Evolutionary conservation across 345 rosid species (phyloP).

Genomic region (Angophora floribunda): DNA sequence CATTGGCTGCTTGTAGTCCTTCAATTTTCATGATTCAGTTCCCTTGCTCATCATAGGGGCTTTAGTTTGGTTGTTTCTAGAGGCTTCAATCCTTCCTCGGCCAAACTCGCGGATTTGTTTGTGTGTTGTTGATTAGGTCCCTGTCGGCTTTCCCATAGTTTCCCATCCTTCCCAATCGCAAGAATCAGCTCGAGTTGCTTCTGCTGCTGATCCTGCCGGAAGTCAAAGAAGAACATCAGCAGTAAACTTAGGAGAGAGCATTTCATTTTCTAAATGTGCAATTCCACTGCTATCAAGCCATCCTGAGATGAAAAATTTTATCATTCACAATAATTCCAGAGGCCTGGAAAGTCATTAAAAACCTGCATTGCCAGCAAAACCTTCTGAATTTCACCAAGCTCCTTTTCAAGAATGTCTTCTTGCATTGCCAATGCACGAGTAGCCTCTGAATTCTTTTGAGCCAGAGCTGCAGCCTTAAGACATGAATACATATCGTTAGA

Average conservation of each 20-base stretch:
- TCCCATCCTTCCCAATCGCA: constrained; percentile 57
- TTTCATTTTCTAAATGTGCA: not conserved
- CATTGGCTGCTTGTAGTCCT: not conserved
- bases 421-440: constrained; percentile 76
- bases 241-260: not conserved
- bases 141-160: constrained; percentile 40
- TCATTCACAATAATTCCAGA: not conserved
- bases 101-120: constrained; percentile 10
- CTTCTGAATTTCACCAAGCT: constrained; percentile 87
- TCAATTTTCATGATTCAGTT: not conserved
- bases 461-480: constrained; percentile 83
- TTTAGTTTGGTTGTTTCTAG: constrained; percentile 9
- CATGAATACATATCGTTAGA: not conserved
- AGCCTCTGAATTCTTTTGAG: constrained; percentile 90
- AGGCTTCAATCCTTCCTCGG: constrained; percentile 12
- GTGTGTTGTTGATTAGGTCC: constrained; percentile 15
- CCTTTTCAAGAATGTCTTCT: constrained; percentile 80
- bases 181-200: constrained; percentile 86
- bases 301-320: not conserved
- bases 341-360: not conserved
- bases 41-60: not conserved
- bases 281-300: not conserved
- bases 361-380: constrained; percentile 98
- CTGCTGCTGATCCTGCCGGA: constrained; percentile 74
- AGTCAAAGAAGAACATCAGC: not conserved